A percentile compares a stretch with the other conserved stretches of the same genome.
phyloP scores from a whole-genome alignment of 805 yeast genomes.

The Cyberlindnera mississippiensis region DNA sequence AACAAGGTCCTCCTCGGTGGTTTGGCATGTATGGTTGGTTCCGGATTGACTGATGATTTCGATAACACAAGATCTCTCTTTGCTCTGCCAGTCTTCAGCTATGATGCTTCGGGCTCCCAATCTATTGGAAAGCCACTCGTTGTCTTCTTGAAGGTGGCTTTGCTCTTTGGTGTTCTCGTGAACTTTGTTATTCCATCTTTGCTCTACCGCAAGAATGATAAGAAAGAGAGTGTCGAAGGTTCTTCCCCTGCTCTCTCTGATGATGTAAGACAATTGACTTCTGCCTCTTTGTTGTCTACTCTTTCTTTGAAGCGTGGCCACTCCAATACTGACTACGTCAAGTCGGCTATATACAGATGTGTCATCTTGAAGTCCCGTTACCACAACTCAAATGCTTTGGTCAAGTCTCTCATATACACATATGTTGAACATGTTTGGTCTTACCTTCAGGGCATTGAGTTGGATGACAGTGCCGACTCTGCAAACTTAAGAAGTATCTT shows the following conservation, averaged over 20 bases:
- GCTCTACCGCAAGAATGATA: constrained; percentile 9
- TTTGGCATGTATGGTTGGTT: constrained; percentile 60
- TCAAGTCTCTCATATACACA: constrained; percentile 19
- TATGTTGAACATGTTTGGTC: constrained; percentile 28
- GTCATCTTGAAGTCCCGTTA: constrained; percentile 21
- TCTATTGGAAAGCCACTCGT: constrained; percentile 27
- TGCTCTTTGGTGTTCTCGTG: constrained; percentile 27
- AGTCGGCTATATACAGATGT: constrained; percentile 26
- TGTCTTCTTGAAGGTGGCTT: constrained; percentile 25
- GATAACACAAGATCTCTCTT: constrained; percentile 41
- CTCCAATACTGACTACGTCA: constrained; percentile 22
- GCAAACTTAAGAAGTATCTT: constrained; percentile 27
- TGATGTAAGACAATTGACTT: constrained; percentile 22
- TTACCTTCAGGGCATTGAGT: constrained; percentile 22
- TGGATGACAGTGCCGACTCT: constrained; percentile 20
- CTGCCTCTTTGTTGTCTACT: constrained; percentile 18
- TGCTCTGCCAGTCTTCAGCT: constrained; percentile 42
- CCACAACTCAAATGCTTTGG: constrained; percentile 18
- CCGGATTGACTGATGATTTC: constrained; percentile 52
- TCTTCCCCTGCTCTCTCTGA: constrained; percentile 7
- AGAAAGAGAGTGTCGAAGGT: constrained; percentile 5
- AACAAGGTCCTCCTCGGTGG: constrained; percentile 59
- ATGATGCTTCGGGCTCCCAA: constrained; percentile 28
- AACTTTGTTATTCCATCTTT: constrained; percentile 26
- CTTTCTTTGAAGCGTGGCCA: constrained; percentile 13